phyloP scores from a whole-genome alignment of 2,329 filamentous ascomycete species.

The Calonectria leucothoes region DNA sequence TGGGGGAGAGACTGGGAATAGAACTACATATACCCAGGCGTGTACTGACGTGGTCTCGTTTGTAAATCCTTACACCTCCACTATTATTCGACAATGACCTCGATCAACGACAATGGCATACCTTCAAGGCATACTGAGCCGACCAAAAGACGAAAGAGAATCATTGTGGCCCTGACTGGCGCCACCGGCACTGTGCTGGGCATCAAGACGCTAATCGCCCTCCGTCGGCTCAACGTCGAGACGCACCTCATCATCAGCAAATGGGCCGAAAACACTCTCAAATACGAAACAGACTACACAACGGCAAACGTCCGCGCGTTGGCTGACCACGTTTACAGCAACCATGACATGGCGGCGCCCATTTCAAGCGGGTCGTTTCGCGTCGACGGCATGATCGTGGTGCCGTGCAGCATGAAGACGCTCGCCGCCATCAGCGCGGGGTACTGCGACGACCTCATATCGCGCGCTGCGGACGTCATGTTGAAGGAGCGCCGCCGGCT shows the following conservation, averaged over 20 bases:
- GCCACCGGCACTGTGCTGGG: conserved; percentile 1
- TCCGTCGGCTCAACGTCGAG: conserved; percentile 6
- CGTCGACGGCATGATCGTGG: conserved; percentile 58
- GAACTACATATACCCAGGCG: not conserved
- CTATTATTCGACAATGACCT: not conserved
- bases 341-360: not conserved
- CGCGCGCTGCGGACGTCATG: conserved; percentile 57
- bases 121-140: not conserved
- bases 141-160: not conserved
- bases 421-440: conserved; percentile 55
- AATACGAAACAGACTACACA: conserved; percentile 12
- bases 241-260: conserved; percentile 15
- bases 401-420: conserved; percentile 62
- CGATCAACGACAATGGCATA: not conserved
- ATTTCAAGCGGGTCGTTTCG: conserved; percentile 9
- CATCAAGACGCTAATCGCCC: not conserved
- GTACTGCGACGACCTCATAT: conserved; percentile 57
- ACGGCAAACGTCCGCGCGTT: not conserved
- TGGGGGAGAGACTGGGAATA: too few species aligned
- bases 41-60: not conserved
- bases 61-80: not conserved
- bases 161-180: conserved; percentile 16
- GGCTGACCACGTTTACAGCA: not conserved
- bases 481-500: conserved; percentile 57
- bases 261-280: conserved; percentile 5